A percentile compares a stretch with the other conserved stretches of the same genome.
phyloP scores from a whole-genome alignment of 768 basidiomycete genomes.

The Auricularia cornea region DNA sequence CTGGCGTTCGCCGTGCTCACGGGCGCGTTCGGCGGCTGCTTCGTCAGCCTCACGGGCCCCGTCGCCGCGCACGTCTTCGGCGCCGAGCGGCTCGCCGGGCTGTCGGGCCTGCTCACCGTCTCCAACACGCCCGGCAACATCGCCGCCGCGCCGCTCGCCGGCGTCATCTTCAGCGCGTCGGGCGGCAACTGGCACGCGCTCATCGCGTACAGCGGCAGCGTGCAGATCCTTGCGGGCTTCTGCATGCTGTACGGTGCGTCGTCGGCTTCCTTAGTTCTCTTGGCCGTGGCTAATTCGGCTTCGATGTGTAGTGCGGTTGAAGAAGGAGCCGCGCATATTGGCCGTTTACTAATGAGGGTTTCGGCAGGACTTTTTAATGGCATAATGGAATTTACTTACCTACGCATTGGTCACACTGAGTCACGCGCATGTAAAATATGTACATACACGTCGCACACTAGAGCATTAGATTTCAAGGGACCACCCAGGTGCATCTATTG shows the following conservation, averaged over 20 bases:
- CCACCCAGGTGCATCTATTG: too few relatives aligned
- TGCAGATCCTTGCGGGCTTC: conserved; percentile 22
- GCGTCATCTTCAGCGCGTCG: conserved; percentile 23
- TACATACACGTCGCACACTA: too few relatives aligned
- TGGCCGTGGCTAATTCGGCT: neutral
- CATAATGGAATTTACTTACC: too few relatives aligned
- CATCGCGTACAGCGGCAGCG: conserved; percentile 20
- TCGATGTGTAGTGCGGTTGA: neutral
- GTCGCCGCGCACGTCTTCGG: conserved; percentile 22
- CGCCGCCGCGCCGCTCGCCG: conserved; percentile 24
- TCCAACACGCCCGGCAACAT: conserved; percentile 20
- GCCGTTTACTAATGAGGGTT: neutral
- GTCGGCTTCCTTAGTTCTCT: neutral
- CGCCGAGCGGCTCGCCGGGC: conserved; percentile 6
- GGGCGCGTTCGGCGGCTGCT: conserved; percentile 29
- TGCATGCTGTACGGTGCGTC: conserved; percentile 23
- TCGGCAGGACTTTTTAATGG: too few relatives aligned
- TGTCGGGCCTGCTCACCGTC: conserved; percentile 10
- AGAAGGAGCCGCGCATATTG: neutral
- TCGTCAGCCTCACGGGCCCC: conserved; percentile 25
- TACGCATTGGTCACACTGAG: too few relatives aligned
- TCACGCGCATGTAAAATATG: neutral
- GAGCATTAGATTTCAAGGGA: too few relatives aligned
- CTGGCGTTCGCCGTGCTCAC: conserved; percentile 25
- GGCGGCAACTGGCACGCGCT: conserved; percentile 25